Evolutionary conservation across 2,329 filamentous ascomycete species (phyloP).

Genomic region (Magnaporthiopsis poae): DNA sequence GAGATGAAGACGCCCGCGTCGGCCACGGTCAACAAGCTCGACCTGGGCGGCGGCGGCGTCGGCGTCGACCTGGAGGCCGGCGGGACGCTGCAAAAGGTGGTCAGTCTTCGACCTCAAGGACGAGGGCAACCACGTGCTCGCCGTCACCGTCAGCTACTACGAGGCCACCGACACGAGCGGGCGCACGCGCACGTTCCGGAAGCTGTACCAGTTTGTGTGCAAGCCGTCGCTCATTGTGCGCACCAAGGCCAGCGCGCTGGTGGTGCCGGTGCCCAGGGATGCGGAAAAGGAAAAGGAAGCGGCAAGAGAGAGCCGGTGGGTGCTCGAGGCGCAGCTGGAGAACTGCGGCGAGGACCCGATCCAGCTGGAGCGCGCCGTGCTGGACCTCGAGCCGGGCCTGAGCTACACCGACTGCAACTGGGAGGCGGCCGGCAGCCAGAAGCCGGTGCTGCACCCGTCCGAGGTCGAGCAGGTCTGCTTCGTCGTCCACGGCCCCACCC

Average conservation of each 20-base stretch:
- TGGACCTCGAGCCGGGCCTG: constrained; percentile 45
- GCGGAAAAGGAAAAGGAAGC: no score
- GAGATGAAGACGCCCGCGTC: constrained; percentile 87
- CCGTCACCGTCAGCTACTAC: constrained; percentile 88
- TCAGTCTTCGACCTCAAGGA: constrained; percentile 84
- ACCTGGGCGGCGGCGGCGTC: constrained; percentile 37
- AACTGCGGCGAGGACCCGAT: constrained; percentile 82
- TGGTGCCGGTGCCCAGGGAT: constrained; percentile 16
- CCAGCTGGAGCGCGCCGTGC: constrained; percentile 57
- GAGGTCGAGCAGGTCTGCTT: constrained; percentile 60
- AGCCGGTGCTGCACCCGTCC: constrained; percentile 49
- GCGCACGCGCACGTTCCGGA: constrained; percentile 76
- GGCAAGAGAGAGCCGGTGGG: constrained; percentile 43
- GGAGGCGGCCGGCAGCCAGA: constrained; percentile 25
- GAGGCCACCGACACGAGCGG: constrained; percentile 65
- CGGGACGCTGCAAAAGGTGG: constrained; percentile 67
- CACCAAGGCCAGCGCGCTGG: constrained; percentile 68
- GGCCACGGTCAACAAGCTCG: constrained; percentile 50
- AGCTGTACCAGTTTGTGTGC: constrained; percentile 93
- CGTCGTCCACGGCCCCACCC: constrained; percentile 39
- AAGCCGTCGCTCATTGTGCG: constrained; percentile 82
- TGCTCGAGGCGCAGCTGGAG: constrained; percentile 88
- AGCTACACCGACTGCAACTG: constrained; percentile 48
- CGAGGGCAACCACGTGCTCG: constrained; percentile 85
- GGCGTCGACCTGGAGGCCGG: constrained; percentile 46